Conservation (phyloP, 139 green algal species). For the Chlorella vulgaris region DNA sequence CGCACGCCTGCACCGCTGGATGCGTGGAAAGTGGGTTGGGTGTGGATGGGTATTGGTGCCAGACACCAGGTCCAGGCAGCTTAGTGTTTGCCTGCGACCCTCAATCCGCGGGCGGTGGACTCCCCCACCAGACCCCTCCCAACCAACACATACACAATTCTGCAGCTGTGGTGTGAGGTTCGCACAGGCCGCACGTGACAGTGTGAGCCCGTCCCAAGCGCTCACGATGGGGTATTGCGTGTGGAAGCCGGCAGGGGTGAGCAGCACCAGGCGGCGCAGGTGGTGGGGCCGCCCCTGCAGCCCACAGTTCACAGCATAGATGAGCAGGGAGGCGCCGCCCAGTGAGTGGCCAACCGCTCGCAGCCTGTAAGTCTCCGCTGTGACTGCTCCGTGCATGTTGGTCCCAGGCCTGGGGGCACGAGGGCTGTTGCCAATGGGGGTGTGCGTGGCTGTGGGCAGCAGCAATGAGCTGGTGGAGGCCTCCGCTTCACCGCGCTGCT, state of each 20-base stretch:
- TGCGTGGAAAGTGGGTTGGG: too few relatives aligned
- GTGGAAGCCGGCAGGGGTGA: slow-evolving; percentile 81
- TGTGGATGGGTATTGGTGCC: not conserved
- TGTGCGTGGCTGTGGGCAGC: too few relatives aligned
- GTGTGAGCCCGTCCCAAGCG: not conserved
- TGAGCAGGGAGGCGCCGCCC: slow-evolving; percentile 61
- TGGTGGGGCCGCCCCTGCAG: slow-evolving; percentile 45
- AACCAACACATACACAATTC: not conserved
- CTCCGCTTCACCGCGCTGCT: not conserved
- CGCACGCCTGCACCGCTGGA: slow-evolving; percentile 42
- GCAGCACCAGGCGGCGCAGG: slow-evolving; percentile 72
- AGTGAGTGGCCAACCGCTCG: slow-evolving; percentile 67
- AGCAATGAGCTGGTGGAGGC: not conserved
- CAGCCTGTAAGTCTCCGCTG: slow-evolving; percentile 56
- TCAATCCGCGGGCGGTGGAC: too few relatives aligned
- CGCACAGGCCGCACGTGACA: not conserved
- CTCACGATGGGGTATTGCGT: slow-evolving; percentile 29
- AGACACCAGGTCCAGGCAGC: too few relatives aligned
- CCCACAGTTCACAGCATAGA: slow-evolving; percentile 57
- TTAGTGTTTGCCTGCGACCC: too few relatives aligned
- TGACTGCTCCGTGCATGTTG: not conserved
- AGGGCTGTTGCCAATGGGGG: too few relatives aligned
- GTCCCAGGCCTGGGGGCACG: not conserved
- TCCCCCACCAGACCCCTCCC: too few relatives aligned
- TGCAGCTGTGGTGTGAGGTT: not conserved